Base-by-base conservation (phyloP, 495 filamentous ascomycete species). In the Penicillium samsonianum region DNA sequence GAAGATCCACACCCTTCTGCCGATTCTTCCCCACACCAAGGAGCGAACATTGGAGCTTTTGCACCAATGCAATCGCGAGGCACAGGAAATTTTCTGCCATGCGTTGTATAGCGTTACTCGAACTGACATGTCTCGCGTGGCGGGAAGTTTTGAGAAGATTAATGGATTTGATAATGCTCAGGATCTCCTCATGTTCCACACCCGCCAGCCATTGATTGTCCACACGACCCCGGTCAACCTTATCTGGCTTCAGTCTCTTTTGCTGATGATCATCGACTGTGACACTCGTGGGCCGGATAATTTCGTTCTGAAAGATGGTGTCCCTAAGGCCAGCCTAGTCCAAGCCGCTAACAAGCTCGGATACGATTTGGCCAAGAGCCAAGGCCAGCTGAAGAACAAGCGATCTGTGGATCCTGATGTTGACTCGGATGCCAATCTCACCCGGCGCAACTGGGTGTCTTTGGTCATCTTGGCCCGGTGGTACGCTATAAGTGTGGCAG, bases 401-500 rank as follows among this genome's bases (percentile, higher is more conserved):
- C 68, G 72, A 7, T 47, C 63, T 11, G 58, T 72, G 9, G 69
- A 77, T 49, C 67, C 68, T 3, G 88, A 91, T 67, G 59, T 78
- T 5, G 87, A 92, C 67, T 87, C 87, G 8, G 86, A 89, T 50
- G 84, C 88, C 49, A 86, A 85, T 28, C 78, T 93, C 25, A 82
- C 81, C 3, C 73, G 90, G 53, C 82, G 90, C 37, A 83, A 83
- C 46, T 96, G 90, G 88, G 90, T 87, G 72, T 81, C 85, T 1
- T 69, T 94, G 52, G 79, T 87, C 45, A 83, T 89, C 63, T 72
- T 96, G 55, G 85, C 90, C 53, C 83, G 89, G 28, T 93, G 87
- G 86, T 84, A 91, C 64, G 84, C 89, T 16, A 78, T 87, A 40
- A 86, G 84, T 62, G 87, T 83, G 1, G 84, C 83, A 11, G 85